Evolutionary conservation across 192 early-diverging fungal species (phyloP), one percentile per base, ranked within the genome.

Genomic region (Coemansia umbellata): DNA sequence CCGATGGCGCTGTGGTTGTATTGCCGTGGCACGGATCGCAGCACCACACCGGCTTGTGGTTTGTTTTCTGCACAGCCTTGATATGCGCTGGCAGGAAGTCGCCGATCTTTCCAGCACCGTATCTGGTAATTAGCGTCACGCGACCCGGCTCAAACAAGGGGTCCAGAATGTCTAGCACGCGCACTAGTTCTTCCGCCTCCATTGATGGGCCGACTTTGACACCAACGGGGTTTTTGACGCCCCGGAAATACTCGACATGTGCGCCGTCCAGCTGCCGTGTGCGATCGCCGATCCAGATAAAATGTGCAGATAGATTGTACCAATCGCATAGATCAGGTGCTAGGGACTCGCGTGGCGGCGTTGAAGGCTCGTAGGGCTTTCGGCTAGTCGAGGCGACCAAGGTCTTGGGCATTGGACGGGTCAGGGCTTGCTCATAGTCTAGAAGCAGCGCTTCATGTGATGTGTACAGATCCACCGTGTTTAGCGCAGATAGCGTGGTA

Each of bases 11-110:
- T 11, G 84, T 84, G 52, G 91, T 88, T 13, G 94, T 97, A 78
- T 99, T 99, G 59, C 96, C 96, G 67, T 99, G 96, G 93, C 95
- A 96, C 10, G 96, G 96, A 66, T 99, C 96, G 73, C 87, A 91
- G 30, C 82, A 91, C 96, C 96, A 99, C 8, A 97, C 93, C 1
- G 93, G 91, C 61, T 82, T 79, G 76, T 97, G 93, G 8, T 81
- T 81, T 0, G 92, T 89, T 1, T 68, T 73, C 53, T 89, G 84
- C n/a, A 99, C 92, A 15, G 94, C 94, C 43, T 82, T 69, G 57
- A 99, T 92, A 51, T 97, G 94, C 21, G 76, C 87, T 0, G 93
- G 92, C 23, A 99, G 68, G 53, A 82, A 83, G 53, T 89, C 73
- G 21, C 81, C 81, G 14, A 99, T 89, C 63, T 94, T 91, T 41